Conservation (phyloP, 352 stramenopile species). For the Pythium phragmitis region DNA sequence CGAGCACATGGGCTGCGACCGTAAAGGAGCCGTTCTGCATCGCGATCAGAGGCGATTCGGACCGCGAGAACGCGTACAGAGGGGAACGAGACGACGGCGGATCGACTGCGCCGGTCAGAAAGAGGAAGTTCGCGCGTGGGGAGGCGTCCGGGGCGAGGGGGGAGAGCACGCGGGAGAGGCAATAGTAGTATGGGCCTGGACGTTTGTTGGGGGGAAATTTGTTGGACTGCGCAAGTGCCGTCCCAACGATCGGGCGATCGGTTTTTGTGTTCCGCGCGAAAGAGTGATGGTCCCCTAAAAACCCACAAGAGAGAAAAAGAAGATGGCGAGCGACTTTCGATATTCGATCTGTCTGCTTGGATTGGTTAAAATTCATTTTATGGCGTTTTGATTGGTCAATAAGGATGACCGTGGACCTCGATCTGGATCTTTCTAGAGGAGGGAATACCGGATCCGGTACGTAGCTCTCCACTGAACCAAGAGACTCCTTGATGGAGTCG, state of each 20-base stretch:
- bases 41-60: background rate
- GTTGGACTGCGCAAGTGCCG: constrained; percentile 13
- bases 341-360: background rate
- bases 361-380: constrained; percentile 3
- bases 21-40: constrained; percentile 61
- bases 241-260: constrained; percentile 15
- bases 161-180: background rate
- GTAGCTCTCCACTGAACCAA: too few species aligned
- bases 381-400: background rate
- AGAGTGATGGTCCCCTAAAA: constrained; percentile 27
- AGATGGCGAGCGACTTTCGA: constrained; percentile 3
- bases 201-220: background rate
- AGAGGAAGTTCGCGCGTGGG: background rate
- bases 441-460: too few species aligned
- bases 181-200: background rate
- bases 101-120: background rate
- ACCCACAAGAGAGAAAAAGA: constrained; percentile 4
- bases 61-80: background rate
- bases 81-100: background rate
- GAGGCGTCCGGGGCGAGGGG: background rate
- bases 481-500: too few species aligned
- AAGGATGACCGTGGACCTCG: background rate
- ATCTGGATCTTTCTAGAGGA: constrained; percentile 18
- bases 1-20: constrained; percentile 71
- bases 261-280: constrained; percentile 15